These are phyloP conservation scores for Coniochaeta sp. DNA, from an alignment of 2,329 filamentous ascomycete genomes.

Conservation along the genomic window DNA sequence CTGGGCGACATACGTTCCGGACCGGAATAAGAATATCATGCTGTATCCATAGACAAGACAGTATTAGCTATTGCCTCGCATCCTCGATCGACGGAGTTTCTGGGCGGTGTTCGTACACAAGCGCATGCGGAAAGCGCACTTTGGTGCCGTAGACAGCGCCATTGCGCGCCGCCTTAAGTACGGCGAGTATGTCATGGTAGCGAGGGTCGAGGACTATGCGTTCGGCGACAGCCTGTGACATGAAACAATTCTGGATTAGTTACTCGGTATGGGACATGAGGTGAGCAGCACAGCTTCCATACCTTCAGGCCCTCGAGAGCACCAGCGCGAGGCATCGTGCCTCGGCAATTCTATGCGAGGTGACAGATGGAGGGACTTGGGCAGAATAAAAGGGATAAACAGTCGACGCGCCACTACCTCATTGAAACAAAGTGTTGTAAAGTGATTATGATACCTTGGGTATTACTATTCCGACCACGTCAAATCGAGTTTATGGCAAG, in stretches of 20 bases:
- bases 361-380: background rate
- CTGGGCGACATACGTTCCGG: slow-evolving; percentile 61
- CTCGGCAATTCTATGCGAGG: slow-evolving; percentile 12
- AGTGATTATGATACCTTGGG: too few species aligned
- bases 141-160: slow-evolving; percentile 95
- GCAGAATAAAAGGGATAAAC: background rate
- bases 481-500: too few species aligned
- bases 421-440: background rate
- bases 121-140: slow-evolving; percentile 94
- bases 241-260: slow-evolving; percentile 1
- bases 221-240: slow-evolving; percentile 59
- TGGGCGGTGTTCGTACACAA: slow-evolving; percentile 49
- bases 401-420: background rate
- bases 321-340: slow-evolving; percentile 12
- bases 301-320: slow-evolving; percentile 16
- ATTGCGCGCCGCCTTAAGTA: slow-evolving; percentile 93
- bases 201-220: slow-evolving; percentile 72
- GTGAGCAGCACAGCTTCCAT: background rate
- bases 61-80: background rate
- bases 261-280: too few species aligned
- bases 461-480: too few species aligned
- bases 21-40: slow-evolving; percentile 96
- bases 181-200: slow-evolving; percentile 76
- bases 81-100: background rate
- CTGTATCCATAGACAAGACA: slow-evolving; percentile 30